Evolutionary conservation across 129 eudicot genomes (phyloP).

Genomic region (Chrysanthemum seticuspe): DNA sequence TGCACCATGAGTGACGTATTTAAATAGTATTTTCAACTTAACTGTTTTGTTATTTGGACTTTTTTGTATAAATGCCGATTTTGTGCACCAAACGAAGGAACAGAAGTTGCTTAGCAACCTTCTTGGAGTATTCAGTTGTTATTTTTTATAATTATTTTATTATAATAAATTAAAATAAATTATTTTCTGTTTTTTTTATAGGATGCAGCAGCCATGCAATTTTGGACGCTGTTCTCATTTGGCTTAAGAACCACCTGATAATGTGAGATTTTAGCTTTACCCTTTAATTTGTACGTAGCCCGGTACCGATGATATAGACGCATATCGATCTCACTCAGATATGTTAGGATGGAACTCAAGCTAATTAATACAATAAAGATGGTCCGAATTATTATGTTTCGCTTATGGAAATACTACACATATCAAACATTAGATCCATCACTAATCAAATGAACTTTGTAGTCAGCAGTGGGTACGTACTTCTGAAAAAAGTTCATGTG

Average conservation of each 20-base stretch:
- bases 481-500: too few species aligned
- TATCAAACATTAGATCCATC: too few species aligned
- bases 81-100: conserved; percentile 27
- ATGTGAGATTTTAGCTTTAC: background rate
- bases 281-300: too few species aligned
- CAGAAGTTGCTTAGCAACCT: conserved; percentile 45
- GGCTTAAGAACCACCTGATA: background rate
- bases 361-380: too few species aligned
- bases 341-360: background rate
- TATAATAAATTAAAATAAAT: background rate
- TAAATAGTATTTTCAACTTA: conserved; percentile 23
- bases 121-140: conserved; percentile 26
- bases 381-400: too few species aligned
- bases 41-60: conserved; percentile 7
- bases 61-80: conserved; percentile 12
- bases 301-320: background rate
- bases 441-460: too few species aligned
- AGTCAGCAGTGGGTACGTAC: too few species aligned
- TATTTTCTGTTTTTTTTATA: background rate
- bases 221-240: conserved; percentile 13
- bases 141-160: background rate
- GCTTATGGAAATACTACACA: too few species aligned
- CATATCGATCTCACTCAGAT: background rate
- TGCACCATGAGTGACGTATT: conserved; percentile 33
- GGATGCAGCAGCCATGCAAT: conserved; percentile 28